A percentile compares a stretch with the other conserved stretches of the same genome.
Conservation (phyloP, 805 yeast species). For the Teunomyces funiuensis region DNA sequence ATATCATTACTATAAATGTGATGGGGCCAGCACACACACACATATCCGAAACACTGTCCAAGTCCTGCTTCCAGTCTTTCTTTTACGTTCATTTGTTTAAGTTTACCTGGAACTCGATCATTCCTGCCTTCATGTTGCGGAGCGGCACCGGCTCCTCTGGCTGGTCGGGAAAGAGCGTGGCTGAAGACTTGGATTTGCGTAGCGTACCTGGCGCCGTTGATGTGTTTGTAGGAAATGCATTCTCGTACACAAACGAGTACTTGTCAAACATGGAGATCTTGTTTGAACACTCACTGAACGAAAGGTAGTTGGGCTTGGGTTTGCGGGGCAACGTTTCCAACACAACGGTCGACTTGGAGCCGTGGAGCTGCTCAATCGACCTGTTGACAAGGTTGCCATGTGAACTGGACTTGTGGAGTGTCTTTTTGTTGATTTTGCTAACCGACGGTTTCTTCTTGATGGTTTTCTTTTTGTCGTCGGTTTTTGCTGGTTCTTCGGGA, state of each 20-base stretch:
- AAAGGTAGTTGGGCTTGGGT: slow-evolving; percentile 8
- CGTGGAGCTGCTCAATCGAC: background rate
- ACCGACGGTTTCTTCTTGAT: slow-evolving; percentile 10
- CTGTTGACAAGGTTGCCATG: slow-evolving; percentile 3
- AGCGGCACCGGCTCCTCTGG: slow-evolving; percentile 8
- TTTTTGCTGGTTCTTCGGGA: background rate
- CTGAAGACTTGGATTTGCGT: slow-evolving; percentile 1
- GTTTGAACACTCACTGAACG: slow-evolving; percentile 13
- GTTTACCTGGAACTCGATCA: slow-evolving; percentile 16
- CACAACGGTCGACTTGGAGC: background rate
- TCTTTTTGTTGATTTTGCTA: slow-evolving; percentile 13
- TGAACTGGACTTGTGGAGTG: slow-evolving; percentile 13
- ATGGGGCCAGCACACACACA: too few relatives aligned
- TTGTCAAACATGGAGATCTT: slow-evolving; percentile 10
- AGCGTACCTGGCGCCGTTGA: background rate
- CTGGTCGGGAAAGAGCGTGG: background rate
- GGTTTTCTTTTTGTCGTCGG: slow-evolving; percentile 6
- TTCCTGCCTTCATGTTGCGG: slow-evolving; percentile 15
- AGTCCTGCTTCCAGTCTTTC: background rate
- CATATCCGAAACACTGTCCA: too few relatives aligned
- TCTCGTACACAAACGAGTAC: slow-evolving; percentile 15
- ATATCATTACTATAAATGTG: background rate
- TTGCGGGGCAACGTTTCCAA: slow-evolving; percentile 4
- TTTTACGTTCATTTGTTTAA: slow-evolving; percentile 6
- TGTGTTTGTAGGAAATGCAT: slow-evolving; percentile 3